Percentiles rank a stretch among this genome's conserved stretches.
Conservation (phyloP, 768 basidiomycete genomes). For the Podaxis sp. region DNA sequence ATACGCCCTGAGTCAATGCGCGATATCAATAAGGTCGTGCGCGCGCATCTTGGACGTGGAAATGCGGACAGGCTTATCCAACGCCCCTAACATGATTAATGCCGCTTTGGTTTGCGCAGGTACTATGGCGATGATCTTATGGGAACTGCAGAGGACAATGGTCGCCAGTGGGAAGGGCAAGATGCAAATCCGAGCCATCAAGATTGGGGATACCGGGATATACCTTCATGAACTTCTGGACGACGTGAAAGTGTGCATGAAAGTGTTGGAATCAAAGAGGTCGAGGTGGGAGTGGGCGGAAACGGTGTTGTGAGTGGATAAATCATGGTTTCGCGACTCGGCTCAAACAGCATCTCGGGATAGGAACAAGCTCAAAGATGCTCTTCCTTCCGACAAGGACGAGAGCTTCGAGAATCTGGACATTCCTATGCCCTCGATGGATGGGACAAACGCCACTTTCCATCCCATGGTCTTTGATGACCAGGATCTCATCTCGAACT, state of each 20-base stretch:
- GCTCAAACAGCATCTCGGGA: neutral
- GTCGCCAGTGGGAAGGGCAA: constrained; percentile 22
- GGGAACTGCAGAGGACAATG: constrained; percentile 50
- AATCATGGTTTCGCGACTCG: neutral
- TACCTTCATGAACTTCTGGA: constrained; percentile 29
- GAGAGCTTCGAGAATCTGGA: constrained; percentile 3
- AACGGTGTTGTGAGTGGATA: constrained; percentile 32
- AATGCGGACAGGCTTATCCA: constrained; percentile 41
- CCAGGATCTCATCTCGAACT: neutral
- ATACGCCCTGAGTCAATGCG: constrained; percentile 6
- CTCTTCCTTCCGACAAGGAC: constrained; percentile 5
- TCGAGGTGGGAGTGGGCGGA: constrained; percentile 34
- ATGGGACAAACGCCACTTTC: neutral
- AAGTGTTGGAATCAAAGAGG: constrained; percentile 38
- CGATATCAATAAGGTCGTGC: constrained; percentile 51
- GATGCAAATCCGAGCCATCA: neutral
- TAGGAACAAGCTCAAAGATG: constrained; percentile 9
- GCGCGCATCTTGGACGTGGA: constrained; percentile 59
- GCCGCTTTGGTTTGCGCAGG: constrained; percentile 51
- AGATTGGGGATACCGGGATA: constrained; percentile 10
- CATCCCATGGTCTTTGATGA: neutral
- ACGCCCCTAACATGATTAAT: constrained; percentile 42
- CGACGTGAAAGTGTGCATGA: constrained; percentile 42
- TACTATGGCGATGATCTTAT: constrained; percentile 54
- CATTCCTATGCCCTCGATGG: constrained; percentile 3